Evolutionary conservation across 345 rosid genomes (phyloP).

Genomic region (Gossypium longicalyx): DNA sequence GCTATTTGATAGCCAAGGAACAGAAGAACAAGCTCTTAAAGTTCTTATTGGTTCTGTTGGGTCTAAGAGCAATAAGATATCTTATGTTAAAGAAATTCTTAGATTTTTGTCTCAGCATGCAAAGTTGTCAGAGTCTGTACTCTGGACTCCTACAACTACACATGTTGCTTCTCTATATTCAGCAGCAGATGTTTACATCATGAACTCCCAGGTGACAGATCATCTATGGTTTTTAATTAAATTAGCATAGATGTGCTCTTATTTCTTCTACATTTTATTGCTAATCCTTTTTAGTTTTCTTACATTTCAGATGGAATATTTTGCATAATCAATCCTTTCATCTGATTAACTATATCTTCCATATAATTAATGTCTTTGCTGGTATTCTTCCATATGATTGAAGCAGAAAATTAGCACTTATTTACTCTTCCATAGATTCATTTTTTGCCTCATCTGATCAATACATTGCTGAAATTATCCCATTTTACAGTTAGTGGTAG

Average conservation of each 20-base stretch:
- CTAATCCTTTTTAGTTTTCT: not conserved
- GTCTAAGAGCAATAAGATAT: conserved; percentile 91
- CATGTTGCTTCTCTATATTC: conserved; percentile 87
- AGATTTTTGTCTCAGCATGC: conserved; percentile 48
- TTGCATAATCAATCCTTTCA: not conserved
- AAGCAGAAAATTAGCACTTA: not conserved
- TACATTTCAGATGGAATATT: not conserved
- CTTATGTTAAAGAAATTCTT: conserved; percentile 67
- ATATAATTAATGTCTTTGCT: not conserved
- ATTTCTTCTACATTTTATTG: not conserved
- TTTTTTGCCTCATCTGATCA: not conserved
- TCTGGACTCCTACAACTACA: conserved; percentile 85
- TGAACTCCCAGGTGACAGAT: conserved; percentile 77
- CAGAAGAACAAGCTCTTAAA: conserved; percentile 46
- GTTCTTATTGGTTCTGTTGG: conserved; percentile 95
- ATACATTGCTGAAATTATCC: not conserved
- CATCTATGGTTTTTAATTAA: not conserved
- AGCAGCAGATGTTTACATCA: conserved; percentile 88
- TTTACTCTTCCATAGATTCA: not conserved
- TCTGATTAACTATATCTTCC: not conserved
- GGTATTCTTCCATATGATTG: not conserved
- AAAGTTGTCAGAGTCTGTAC: conserved; percentile 60
- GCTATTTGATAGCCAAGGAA: conserved; percentile 26
- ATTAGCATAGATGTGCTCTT: not conserved
- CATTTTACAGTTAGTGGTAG: not conserved